A percentile compares a stretch with the other conserved stretches of the same genome.
Conservation (phyloP, 2,329 filamentous ascomycete genomes). For the Neurospora sp. region DNA sequence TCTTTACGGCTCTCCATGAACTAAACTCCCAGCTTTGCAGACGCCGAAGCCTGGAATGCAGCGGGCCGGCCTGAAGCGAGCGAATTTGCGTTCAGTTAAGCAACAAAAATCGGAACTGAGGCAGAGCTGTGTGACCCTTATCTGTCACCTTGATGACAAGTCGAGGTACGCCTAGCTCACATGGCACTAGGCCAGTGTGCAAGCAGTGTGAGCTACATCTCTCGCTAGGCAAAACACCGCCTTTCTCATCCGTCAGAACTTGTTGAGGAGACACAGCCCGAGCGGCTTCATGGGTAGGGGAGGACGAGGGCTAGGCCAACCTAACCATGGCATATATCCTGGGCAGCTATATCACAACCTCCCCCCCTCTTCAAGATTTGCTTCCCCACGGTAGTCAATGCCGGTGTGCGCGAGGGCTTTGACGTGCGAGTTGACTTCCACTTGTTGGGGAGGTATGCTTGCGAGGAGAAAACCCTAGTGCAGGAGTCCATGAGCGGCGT, state of each 20-base stretch:
- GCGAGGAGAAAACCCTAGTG: neutral
- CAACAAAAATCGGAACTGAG: neutral
- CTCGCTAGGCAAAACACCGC: neutral
- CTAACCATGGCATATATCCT: constrained; percentile 13
- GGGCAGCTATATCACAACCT: constrained; percentile 10
- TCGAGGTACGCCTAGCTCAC: constrained; percentile 5
- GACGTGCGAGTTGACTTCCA: constrained; percentile 5
- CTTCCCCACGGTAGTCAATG: constrained; percentile 14
- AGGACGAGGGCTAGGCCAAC: neutral
- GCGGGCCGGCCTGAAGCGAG: constrained; percentile 8
- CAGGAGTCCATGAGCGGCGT: neutral
- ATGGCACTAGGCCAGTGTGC: neutral
- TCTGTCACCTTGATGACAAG: constrained; percentile 1
- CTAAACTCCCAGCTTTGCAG: constrained; percentile 5
- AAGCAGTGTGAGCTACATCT: neutral
- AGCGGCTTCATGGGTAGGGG: neutral
- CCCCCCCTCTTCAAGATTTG: constrained; percentile 1
- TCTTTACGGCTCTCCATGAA: constrained; percentile 1
- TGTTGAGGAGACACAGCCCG: neutral
- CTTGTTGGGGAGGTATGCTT: neutral
- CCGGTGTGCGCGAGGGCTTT: constrained; percentile 9
- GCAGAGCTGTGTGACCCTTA: neutral
- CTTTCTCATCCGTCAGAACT: neutral
- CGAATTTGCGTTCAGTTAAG: constrained; percentile 6
- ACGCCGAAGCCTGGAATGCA: constrained; percentile 11